A percentile compares a stretch with the other conserved stretches of the same genome.
phyloP scores from a whole-genome alignment of 306 rosid genomes.

The Hippophae gyantsensis region DNA sequence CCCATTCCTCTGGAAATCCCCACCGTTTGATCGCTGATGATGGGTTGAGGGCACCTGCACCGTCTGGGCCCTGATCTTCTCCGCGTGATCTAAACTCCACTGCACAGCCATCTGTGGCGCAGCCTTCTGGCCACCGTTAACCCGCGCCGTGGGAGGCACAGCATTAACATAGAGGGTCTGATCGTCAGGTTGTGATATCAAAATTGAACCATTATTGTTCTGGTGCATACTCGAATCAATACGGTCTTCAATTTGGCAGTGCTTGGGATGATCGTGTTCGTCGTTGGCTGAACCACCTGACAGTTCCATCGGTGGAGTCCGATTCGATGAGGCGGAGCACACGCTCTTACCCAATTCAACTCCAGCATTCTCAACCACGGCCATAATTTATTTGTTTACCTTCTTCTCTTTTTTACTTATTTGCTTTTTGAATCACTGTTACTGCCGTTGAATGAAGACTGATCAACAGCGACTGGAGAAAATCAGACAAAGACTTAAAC shows the following conservation, averaged over 20 bases:
- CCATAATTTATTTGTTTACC: conserved; percentile 11
- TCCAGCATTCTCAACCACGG: conserved; percentile 34
- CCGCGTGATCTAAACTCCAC: conserved; percentile 19
- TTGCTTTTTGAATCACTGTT: not conserved
- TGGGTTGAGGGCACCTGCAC: not conserved
- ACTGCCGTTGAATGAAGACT: not conserved
- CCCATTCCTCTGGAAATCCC: conserved; percentile 21
- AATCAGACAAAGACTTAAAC: not conserved
- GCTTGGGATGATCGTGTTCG: conserved; percentile 35
- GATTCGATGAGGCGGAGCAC: conserved; percentile 25
- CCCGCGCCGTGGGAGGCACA: not conserved
- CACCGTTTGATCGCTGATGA: conserved; percentile 27
- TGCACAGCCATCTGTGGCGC: conserved; percentile 5
- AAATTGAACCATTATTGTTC: conserved; percentile 13
- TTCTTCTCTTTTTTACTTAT: not conserved
- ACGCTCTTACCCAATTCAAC: conserved; percentile 21
- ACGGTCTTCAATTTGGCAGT: conserved; percentile 14
- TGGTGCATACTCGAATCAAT: conserved; percentile 10
- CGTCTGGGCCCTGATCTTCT: conserved; percentile 21
- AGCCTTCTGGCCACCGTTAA: no score
- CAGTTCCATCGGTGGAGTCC: conserved; percentile 4
- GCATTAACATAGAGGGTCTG: conserved; percentile 18
- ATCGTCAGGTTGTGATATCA: conserved; percentile 10
- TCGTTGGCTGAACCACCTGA: conserved; percentile 2
- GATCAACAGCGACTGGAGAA: not conserved